Conservation (phyloP, 768 basidiomycete genomes). For the Suillus alpinus region DNA sequence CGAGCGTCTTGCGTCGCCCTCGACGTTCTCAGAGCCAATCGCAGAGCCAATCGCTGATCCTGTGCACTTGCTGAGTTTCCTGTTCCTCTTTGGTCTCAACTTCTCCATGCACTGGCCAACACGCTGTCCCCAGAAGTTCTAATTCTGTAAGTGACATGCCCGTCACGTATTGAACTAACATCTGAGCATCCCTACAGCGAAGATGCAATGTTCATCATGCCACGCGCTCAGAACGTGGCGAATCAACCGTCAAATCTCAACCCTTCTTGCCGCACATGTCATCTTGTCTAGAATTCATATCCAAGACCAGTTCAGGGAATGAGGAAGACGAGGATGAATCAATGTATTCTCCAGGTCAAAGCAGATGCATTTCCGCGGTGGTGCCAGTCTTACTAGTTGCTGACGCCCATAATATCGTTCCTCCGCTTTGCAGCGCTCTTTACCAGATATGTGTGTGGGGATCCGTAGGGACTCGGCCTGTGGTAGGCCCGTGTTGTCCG, state of each 20-base stretch:
- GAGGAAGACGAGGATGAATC: not conserved
- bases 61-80: not conserved
- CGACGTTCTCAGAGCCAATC: not conserved
- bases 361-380: not conserved
- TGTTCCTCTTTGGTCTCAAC: not conserved
- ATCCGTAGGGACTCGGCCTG: conserved; percentile 4
- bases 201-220: not conserved
- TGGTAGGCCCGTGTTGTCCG: conserved; percentile 2
- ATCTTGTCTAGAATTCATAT: not conserved
- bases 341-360: not conserved
- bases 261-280: not conserved
- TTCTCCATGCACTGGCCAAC: not conserved
- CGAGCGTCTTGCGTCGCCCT: not conserved
- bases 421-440: conserved; percentile 1
- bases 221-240: not conserved
- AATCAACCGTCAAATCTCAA: not conserved
- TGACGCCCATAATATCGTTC: conserved; percentile 1
- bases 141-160: not conserved
- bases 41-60: too few species aligned
- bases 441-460: conserved; percentile 6
- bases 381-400: conserved; percentile 6
- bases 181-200: not conserved
- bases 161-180: not conserved
- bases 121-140: not conserved
- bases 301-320: not conserved